Base-by-base conservation (phyloP, 805 yeast species). In the Saturnispora saitoi region DNA sequence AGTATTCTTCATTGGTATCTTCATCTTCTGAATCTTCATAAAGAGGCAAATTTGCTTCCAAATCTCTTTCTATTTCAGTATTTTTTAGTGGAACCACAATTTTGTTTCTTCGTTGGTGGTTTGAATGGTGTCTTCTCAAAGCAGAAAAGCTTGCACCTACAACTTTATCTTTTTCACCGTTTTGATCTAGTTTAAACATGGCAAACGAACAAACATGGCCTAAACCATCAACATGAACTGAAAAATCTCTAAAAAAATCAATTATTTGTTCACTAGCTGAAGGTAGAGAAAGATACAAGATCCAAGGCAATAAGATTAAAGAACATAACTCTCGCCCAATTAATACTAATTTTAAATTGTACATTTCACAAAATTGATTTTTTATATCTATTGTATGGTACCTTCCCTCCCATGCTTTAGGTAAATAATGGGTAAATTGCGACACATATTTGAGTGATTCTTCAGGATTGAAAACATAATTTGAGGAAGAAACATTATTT, bases 181-280 rank as follows among this genome's bases (percentile, higher is more conserved):
- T 73, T 54, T 78, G 78, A 52, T 82, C 89, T 53, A 84, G 79
- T 55, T 87, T 83, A 66, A 93, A 93, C 81, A 87, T 86, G 2
- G 98, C 98, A 72, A 83, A 88, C 29, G 87, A 82, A 61, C 98
- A 91, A 34, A 93, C 95, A 59, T 90, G 84, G 0, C 99, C 99
- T 37, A 93, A 70, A 0, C 96, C 98, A 67, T 90, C 97, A 43
- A 90, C 87, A 62, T 91, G 93, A 11, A 89, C 81, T 11, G 95
- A 81, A 56, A 78, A 83, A 51, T 91, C 97, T 48, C 98, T 70
- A 64, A 91, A 87, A 60, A 93, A 93, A 60, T 93, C 98, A 30
- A 93, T 77, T 41, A 93, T 84, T 26, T 78, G 72, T 28, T 85
- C 90, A 12, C 91, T 71, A 24, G 80, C 74, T 45, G 75, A 74